Evolutionary conservation across 2,329 filamentous ascomycete species (phyloP), one percentile per base, ranked within the genome.

Genomic region (Penicillium sumatraense): DNA sequence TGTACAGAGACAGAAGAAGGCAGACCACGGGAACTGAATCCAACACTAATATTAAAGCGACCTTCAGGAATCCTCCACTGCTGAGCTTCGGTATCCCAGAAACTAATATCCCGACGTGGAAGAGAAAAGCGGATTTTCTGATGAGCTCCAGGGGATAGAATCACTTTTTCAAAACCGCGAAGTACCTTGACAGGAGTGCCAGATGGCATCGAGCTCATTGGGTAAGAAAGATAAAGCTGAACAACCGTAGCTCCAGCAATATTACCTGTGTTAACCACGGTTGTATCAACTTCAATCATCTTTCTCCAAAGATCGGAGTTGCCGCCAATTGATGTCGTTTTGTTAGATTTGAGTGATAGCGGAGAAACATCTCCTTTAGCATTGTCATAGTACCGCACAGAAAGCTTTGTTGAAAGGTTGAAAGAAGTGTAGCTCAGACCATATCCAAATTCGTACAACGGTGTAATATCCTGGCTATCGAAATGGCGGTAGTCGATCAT

Each of bases 181-280:
- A 59, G 49, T 29, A 54, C 53, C 13, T 40, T 40, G 7, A 40
- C 26, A 2, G 47, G 50, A 8, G 18, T 40, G 21, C 38, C 50
- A 9, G 31, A 8, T n/a, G 8, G 8, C 8, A 9, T 9, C 8
- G n/a, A n/a, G n/a, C n/a, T n/a, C n/a, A n/a, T n/a, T n/a, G 54
- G 50, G 4, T 57, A 31, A 16, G 46, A 36, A 13, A 68, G 53
- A 16, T 69, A 69, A 2, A 69, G 50, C 79, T 95, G 90, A 0
- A 87, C 81, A 1, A 95, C 82, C 68, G 91, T 89, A 33, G 91
- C 88, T n/a, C 89, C 89, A 2, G 73, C 79, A 0, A 86, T 65
- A 0, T 73, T 66, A 45, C 91, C 91, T 2, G 84, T 90, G 80
- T n/a, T n/a, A n/a, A 95, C 81, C 18, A 83, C 84, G 0, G 86